These are phyloP conservation scores for Rheum nobile DNA, from an alignment of 148 eudicot species.

Conservation along the genomic window DNA sequence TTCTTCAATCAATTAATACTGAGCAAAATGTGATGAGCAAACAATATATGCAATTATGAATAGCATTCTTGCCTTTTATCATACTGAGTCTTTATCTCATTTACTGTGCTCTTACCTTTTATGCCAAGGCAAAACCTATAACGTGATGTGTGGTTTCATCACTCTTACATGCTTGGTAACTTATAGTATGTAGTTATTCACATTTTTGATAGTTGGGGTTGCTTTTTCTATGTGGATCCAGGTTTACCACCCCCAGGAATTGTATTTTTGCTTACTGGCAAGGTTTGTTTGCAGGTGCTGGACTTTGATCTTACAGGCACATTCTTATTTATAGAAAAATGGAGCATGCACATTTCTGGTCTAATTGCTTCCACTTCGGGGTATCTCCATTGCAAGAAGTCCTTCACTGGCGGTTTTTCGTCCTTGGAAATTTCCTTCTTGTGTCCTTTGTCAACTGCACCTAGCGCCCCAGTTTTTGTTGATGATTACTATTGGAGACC, in stretches of 20 bases:
- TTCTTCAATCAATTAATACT: background rate
- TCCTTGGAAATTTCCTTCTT: conserved; percentile 52
- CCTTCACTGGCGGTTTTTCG: conserved; percentile 80
- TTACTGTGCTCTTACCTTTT: background rate
- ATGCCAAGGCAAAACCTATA: background rate
- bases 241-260: background rate
- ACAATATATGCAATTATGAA: background rate
- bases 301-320: conserved; percentile 29
- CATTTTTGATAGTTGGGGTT: background rate
- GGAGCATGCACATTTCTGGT: conserved; percentile 60
- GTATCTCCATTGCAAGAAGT: conserved; percentile 53
- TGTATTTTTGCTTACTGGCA: background rate
- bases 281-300: conserved; percentile 33
- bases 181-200: background rate
- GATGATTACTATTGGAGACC: conserved; percentile 46
- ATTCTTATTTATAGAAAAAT: conserved; percentile 36
- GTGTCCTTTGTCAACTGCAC: conserved; percentile 88
- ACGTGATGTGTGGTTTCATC: background rate
- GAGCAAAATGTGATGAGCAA: background rate
- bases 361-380: conserved; percentile 45
- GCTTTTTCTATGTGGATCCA: background rate
- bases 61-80: no score
- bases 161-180: background rate
- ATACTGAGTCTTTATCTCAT: no score
- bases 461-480: conserved; percentile 38